Evolutionary conservation across 1,139 yeast genomes (phyloP), one percentile per base, ranked within the genome.

Genomic region (Nakaseomyces glabratus): DNA sequence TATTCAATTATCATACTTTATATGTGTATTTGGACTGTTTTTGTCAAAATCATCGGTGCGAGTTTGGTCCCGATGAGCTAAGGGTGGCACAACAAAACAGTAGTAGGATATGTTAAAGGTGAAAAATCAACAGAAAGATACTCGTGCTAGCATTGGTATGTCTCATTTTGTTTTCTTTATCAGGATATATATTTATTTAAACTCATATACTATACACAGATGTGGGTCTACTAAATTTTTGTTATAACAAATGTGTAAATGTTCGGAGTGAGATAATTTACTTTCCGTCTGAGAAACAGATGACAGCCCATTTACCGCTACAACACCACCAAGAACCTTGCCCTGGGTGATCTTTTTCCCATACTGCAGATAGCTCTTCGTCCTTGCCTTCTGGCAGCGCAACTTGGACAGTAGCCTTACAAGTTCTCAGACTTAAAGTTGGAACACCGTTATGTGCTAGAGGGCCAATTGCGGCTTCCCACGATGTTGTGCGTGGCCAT

Each of bases 331-430:
- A 72, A 37, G 75, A 73, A 9, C 88, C 86, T 32, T 66, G 59
- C 43, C 74, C 74, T 48, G 78, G 71, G 3, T 82, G 81, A 51
- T 64, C 63, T 16, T 52, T 49, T 20, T 51, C 60, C 79, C 93
- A 85, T 34, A 63, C 62, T 39, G 68, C 60, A 31, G 71, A 68
- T 44, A 90, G 67, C 51, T 74, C 66, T 47, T 80, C 88, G 45
- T 82, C 81, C 20, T 72, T 62, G 2, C 95, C 96, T 28, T 68
- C 63, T 4, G 71, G 68, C 43, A 90, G 70, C 2, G 94, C 97
- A 34, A 82, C 95, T 37, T 82, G 79, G n/a, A 88, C 97, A 56
- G 93, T 98, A 1, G 97, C 96, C 60, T 90, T 90, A 59, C 95
- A 79, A 3, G 98, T 90, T 64, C 99, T 74, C 50, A 90, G 68